Evolutionary conservation across 768 basidiomycete genomes (phyloP).

Genomic region (Atractiella rhizophila): DNA sequence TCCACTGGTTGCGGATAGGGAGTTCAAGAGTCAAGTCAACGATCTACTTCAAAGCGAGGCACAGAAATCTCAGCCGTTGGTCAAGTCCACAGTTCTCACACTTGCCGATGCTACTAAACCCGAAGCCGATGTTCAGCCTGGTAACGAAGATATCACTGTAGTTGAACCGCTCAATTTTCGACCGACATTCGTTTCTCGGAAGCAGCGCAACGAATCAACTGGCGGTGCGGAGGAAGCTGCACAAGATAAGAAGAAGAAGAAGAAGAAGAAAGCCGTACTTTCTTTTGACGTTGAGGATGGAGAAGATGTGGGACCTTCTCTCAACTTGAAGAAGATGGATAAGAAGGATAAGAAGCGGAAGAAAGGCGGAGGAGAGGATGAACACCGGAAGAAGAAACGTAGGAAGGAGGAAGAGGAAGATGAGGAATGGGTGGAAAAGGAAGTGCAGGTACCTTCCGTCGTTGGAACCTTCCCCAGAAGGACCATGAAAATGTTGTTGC

Average conservation of each 20-base stretch:
- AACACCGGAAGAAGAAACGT: constrained; percentile 22
- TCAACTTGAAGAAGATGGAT: constrained; percentile 6
- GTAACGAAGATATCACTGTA: constrained; percentile 3
- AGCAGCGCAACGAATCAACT: constrained; percentile 23
- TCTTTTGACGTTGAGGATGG: constrained; percentile 52
- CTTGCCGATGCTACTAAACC: not conserved
- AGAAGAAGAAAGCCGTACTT: constrained; percentile 31
- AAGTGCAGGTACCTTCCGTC: constrained; percentile 12
- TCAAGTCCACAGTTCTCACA: not conserved
- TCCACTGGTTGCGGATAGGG: constrained; percentile 14
- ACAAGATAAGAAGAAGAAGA: constrained; percentile 28
- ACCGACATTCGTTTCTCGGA: constrained; percentile 49
- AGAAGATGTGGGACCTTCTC: constrained; percentile 23
- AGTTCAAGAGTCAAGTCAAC: not conserved
- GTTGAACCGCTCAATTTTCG: constrained; percentile 35
- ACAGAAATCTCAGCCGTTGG: constrained; percentile 1
- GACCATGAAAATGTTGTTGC: no score
- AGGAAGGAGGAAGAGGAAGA: constrained; percentile 27
- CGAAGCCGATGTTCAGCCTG: not conserved
- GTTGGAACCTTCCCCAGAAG: no score
- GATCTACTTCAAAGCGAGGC: not conserved
- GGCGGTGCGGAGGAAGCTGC: constrained; percentile 24
- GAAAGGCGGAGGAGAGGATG: constrained; percentile 9
- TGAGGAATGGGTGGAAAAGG: constrained; percentile 20
- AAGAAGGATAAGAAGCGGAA: constrained; percentile 16